These are phyloP conservation scores for Aureobasidium sp. DNA, from an alignment of 2,329 filamentous ascomycete species.

Conservation along the genomic window DNA sequence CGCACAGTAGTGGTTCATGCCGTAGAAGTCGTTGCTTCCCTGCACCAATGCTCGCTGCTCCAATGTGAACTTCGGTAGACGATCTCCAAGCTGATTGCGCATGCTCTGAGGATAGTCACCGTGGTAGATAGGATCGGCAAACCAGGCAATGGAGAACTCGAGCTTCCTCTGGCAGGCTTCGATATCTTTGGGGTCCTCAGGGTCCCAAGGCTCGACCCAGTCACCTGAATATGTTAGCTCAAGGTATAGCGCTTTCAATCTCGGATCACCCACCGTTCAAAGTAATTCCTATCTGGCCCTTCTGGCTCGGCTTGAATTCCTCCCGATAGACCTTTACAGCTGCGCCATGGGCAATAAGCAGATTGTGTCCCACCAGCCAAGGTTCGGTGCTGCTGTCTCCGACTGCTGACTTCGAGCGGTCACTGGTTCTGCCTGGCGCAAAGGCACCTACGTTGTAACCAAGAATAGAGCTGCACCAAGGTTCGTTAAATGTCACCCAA, in stretches of 20 bases:
- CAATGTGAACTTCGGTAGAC: constrained; percentile 28
- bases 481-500: constrained; percentile 82
- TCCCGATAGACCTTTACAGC: constrained; percentile 78
- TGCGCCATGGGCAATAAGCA: constrained; percentile 70
- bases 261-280: constrained; percentile 57
- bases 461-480: constrained; percentile 75
- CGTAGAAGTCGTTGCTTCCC: constrained; percentile 30
- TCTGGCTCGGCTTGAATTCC: constrained; percentile 66
- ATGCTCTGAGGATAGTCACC: constrained; percentile 47
- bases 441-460: constrained; percentile 73
- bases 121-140: constrained; percentile 79
- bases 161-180: constrained; percentile 74
- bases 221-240: constrained; percentile 48
- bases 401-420: constrained; percentile 60
- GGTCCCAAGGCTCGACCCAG: constrained; percentile 70
- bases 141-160: constrained; percentile 84
- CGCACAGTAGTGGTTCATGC: constrained; percentile 63
- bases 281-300: constrained; percentile 78
- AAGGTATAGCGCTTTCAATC: neutral
- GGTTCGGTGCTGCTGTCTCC: constrained; percentile 72
- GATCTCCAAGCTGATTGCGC: constrained; percentile 29
- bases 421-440: constrained; percentile 74
- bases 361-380: constrained; percentile 75
- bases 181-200: constrained; percentile 64
- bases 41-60: constrained; percentile 27